Conservation (phyloP, 116 monocot genomes). For the Thalassia testudinum region DNA sequence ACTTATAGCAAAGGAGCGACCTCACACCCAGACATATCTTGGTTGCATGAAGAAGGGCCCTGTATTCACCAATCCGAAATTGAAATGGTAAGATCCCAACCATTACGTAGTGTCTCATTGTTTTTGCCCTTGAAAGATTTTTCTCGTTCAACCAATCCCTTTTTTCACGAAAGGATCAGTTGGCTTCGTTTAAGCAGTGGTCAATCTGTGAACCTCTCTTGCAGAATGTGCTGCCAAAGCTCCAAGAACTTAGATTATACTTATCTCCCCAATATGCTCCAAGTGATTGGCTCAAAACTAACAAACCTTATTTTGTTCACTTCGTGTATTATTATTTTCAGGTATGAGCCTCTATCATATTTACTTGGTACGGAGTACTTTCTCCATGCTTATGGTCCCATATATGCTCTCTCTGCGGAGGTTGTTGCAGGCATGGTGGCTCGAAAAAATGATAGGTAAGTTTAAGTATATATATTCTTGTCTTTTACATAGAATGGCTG, state of each 20-base stretch:
- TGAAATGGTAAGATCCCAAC: constrained; percentile 55
- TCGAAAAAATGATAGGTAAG: constrained; percentile 68
- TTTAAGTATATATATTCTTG: neutral
- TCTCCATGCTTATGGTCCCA: constrained; percentile 95
- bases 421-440: constrained; percentile 74
- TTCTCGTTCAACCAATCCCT: no score
- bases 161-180: no score
- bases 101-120: neutral
- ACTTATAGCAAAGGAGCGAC: constrained; percentile 72
- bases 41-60: constrained; percentile 99
- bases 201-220: no score
- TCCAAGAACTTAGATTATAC: no score
- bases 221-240: no score
- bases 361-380: constrained; percentile 90
- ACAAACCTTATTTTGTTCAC: neutral
- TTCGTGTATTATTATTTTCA: constrained; percentile 14
- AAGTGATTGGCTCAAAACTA: no score
- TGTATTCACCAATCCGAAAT: constrained; percentile 73
- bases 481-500: neutral
- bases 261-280: no score
- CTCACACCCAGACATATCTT: constrained; percentile 65
- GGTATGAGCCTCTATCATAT: constrained; percentile 76
- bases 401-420: constrained; percentile 91
- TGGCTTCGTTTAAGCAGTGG: no score
- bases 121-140: no score